Percentiles rank a stretch among this genome's conserved stretches.
Conservation (phyloP, 2,329 filamentous ascomycete genomes). For the Hypoxylon sp. region DNA sequence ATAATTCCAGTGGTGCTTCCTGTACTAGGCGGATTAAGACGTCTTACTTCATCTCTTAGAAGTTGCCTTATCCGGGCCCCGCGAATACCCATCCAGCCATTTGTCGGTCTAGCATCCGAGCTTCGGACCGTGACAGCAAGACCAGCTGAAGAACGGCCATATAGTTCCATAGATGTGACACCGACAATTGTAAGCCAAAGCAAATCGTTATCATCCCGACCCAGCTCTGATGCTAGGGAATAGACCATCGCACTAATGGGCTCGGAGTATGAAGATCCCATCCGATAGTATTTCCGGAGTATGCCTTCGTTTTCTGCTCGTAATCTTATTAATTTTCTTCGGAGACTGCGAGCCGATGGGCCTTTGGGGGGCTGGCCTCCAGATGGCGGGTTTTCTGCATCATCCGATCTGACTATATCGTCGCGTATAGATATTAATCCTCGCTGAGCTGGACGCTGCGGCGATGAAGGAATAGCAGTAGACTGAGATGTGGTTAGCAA, state of each 20-base stretch:
- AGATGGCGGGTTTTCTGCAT: slow-evolving; percentile 68
- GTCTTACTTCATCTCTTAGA: slow-evolving; percentile 91
- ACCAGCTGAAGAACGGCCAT: slow-evolving; percentile 86
- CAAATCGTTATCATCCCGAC: slow-evolving; percentile 95
- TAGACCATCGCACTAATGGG: slow-evolving; percentile 96
- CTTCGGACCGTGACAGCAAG: slow-evolving; percentile 73
- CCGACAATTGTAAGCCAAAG: slow-evolving; percentile 96
- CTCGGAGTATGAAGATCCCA: slow-evolving; percentile 92
- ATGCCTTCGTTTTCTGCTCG: slow-evolving; percentile 82
- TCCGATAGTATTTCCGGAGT: slow-evolving; percentile 85
- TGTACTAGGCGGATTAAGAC: slow-evolving; percentile 85
- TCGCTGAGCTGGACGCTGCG: slow-evolving; percentile 71
- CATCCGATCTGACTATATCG: slow-evolving; percentile 63
- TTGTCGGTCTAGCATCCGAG: slow-evolving; percentile 69
- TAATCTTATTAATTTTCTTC: slow-evolving; percentile 80
- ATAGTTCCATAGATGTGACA: slow-evolving; percentile 92
- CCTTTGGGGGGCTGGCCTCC: slow-evolving; percentile 71
- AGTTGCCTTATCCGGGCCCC: slow-evolving; percentile 88
- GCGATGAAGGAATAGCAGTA: slow-evolving; percentile 75
- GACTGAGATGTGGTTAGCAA: slow-evolving; percentile 63
- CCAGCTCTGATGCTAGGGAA: slow-evolving; percentile 92
- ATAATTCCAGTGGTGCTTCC: slow-evolving; percentile 80
- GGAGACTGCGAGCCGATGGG: slow-evolving; percentile 79
- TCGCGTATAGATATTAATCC: slow-evolving; percentile 71
- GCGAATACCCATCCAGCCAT: slow-evolving; percentile 85